Conservation (phyloP, 2,329 filamentous ascomycete species). For the Alternaria metachromatica region DNA sequence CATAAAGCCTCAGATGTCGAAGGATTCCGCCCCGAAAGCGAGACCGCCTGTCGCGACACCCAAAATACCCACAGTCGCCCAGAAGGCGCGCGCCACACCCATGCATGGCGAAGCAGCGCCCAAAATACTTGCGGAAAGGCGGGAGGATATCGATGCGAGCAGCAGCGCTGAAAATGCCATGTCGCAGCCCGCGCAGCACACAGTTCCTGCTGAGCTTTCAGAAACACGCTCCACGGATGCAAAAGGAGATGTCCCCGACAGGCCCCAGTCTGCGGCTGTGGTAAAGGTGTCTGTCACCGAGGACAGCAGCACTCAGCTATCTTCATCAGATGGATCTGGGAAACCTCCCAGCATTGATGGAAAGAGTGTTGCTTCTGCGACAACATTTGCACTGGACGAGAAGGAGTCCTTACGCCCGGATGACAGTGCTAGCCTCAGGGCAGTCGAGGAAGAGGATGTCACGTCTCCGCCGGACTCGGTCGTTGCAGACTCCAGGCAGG, state of each 20-base stretch:
- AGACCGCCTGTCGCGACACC: conserved; percentile 38
- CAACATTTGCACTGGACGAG: conserved; percentile 94
- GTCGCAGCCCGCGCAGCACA: conserved; percentile 32
- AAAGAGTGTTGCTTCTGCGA: conserved; percentile 92
- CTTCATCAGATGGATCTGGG: conserved; percentile 67
- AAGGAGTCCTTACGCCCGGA: conserved; percentile 94
- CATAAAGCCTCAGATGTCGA: conserved; percentile 38
- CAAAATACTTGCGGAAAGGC: conserved; percentile 20
- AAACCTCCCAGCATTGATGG: conserved; percentile 86
- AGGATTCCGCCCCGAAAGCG: conserved; percentile 31
- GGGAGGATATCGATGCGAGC: conserved; percentile 19
- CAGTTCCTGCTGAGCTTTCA: conserved; percentile 27
- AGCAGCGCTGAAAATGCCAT: conserved; percentile 33
- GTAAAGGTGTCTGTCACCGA: conserved; percentile 47
- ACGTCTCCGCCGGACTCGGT: conserved; percentile 79
- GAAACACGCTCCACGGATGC: conserved; percentile 55
- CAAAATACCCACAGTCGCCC: conserved; percentile 27
- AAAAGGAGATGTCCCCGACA: conserved; percentile 37
- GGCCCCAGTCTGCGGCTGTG: conserved; percentile 36
- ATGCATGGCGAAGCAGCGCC: conserved; percentile 23
- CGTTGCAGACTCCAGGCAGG: conserved; percentile 76
- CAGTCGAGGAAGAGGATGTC: conserved; percentile 86
- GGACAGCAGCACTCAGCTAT: conserved; percentile 55
- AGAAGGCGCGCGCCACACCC: conserved; percentile 26
- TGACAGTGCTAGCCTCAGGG: conserved; percentile 92